Base-by-base conservation (phyloP, 163 green algal genomes). In the Prototheca cutis region DNA sequence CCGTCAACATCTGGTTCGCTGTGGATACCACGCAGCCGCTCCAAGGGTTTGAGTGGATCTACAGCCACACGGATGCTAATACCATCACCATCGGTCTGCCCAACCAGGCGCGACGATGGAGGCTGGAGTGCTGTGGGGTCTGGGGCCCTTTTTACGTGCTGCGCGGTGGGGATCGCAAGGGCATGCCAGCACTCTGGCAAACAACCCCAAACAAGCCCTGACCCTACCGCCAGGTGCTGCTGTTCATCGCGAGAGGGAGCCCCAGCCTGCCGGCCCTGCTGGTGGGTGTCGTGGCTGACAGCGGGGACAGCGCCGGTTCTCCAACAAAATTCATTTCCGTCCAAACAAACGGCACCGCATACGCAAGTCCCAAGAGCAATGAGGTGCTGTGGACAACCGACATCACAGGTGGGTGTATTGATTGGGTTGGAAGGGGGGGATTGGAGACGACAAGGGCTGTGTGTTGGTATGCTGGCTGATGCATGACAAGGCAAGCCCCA, bases 1-100 rank as follows among this genome's bases (percentile, higher is more conserved):
- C 49, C 10, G 27, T 56, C 7, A 56, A 56, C 49, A 24, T 56
- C 21, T 56, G 49, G 49, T 32, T 56, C 7, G 18, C 49, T 24
- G 8, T 33, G 27, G 49, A 56, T 6, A 5, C 23, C 21, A 36
- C 21, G 4, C 6, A n/a, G 13, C 49, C 28, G 23, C 27, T 33
- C 49, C 6, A n/a, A 13, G 49, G 49, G 13, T n/a, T 56, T 6
- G 6, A 56, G 23, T 33, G 25, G 49, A 24, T 56, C 1, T 56
- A 27, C 21, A 58, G 29, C 7, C 52, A 45, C 52, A 40, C 29
- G 4, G 29, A 58, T 18, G 13, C 21, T 5, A 7, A 10, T 4
- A 54, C 6, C n/a, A 25, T 54, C 13, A 25, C 48, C 48, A 54
- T 54, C 15, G 24, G 23, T 6, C 48, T 54, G 13, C 24, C 48